Evolutionary conservation across 2,329 filamentous ascomycete species (phyloP).

Genomic region (Dactylellina drechsleri): DNA sequence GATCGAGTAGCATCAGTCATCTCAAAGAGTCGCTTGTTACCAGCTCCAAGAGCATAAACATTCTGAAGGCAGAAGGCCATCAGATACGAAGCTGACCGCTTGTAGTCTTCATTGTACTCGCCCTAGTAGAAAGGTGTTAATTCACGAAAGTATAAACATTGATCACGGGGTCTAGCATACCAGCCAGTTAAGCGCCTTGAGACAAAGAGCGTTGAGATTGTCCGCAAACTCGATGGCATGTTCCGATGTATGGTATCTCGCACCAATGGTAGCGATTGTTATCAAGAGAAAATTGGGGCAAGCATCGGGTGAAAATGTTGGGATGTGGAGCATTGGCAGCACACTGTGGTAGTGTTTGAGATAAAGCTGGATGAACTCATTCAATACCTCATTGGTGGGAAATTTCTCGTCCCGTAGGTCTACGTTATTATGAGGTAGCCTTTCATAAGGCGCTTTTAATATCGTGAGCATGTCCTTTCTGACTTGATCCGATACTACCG

Average conservation of each 20-base stretch:
- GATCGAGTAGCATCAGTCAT: conserved; percentile 58
- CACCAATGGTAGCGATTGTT: conserved; percentile 58
- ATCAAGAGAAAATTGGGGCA: conserved; percentile 58
- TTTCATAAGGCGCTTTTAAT: conserved; percentile 57
- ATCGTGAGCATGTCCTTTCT: conserved; percentile 57
- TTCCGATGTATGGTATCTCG: conserved; percentile 58
- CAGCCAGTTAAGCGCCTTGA: conserved; percentile 58
- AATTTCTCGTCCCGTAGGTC: conserved; percentile 58
- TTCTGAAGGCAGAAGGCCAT: conserved; percentile 59
- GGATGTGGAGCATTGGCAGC: conserved; percentile 60
- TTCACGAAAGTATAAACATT: background rate
- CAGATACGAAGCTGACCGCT: conserved; percentile 57
- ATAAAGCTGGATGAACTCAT: conserved; percentile 60
- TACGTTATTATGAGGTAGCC: conserved; percentile 56
- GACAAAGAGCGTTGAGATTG: conserved; percentile 58
- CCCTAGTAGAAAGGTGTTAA: conserved; percentile 50
- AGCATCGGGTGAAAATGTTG: conserved; percentile 57
- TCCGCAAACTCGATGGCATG: conserved; percentile 58
- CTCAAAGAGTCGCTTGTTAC: conserved; percentile 58
- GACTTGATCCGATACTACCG: conserved; percentile 55
- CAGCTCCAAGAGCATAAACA: conserved; percentile 57
- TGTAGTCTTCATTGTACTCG: conserved; percentile 57
- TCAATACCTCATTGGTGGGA: conserved; percentile 58
- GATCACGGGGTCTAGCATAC: conserved; percentile 41
- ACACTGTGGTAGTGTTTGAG: conserved; percentile 60